Conservation (phyloP, 2,329 filamentous ascomycete species). For the Grosmannia huntii region DNA sequence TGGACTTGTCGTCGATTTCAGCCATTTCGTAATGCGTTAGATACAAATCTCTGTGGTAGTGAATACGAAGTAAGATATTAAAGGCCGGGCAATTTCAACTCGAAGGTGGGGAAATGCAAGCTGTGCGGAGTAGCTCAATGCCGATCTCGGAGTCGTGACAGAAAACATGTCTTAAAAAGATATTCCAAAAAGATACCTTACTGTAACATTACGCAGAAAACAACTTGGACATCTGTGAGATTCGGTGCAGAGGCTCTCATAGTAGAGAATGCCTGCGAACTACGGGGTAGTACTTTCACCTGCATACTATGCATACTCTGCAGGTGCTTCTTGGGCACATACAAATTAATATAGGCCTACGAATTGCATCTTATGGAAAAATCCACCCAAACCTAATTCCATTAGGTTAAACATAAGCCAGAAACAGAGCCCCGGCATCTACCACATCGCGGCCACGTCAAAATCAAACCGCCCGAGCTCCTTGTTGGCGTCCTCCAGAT, state of each 20-base stretch:
- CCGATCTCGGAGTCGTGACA: not conserved
- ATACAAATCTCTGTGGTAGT: not conserved
- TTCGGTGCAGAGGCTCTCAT: too few relatives aligned
- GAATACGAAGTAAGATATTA: too few relatives aligned
- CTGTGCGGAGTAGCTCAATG: not conserved
- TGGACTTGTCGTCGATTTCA: slow-evolving; percentile 13
- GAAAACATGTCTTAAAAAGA: too few relatives aligned
- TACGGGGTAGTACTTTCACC: too few relatives aligned
- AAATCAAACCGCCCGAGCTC: slow-evolving; percentile 83
- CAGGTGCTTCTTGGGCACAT: too few relatives aligned
- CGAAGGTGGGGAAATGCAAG: not conserved
- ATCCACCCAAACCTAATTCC: not conserved
- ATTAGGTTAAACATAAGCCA: not conserved
- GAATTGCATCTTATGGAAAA: too few relatives aligned
- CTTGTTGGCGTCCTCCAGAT: slow-evolving; percentile 87
- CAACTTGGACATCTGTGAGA: not conserved
- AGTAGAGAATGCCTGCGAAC: too few relatives aligned
- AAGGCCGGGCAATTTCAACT: not conserved
- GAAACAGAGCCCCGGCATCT: not conserved
- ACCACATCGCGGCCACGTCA: slow-evolving; percentile 59
- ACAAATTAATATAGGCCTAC: too few relatives aligned
- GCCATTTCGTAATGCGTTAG: not conserved
- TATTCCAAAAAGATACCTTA: not conserved
- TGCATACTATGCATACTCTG: too few relatives aligned
- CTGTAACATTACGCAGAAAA: not conserved